These are phyloP conservation scores for Toxicodendron radicans DNA, from an alignment of 345 rosid species.

Conservation along the genomic window DNA sequence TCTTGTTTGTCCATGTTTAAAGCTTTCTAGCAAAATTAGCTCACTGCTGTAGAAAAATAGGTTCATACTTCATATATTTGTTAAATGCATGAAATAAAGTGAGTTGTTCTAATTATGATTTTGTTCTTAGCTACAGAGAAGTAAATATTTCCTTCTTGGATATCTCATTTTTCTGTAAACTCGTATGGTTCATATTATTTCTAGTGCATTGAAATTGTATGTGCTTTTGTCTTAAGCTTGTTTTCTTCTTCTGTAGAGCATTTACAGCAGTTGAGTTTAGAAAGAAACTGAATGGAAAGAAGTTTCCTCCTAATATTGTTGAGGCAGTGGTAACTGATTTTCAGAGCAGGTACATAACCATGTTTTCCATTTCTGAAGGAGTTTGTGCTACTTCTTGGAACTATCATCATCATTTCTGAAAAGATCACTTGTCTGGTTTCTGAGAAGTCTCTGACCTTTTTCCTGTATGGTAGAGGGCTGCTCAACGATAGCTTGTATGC, in stretches of 20 bases:
- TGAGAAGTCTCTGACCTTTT: conserved; percentile 13
- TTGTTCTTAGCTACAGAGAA: not conserved
- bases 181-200: not conserved
- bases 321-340: conserved; percentile 55
- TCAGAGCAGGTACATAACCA: conserved; percentile 48
- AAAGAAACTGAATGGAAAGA: conserved; percentile 73
- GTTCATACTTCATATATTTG: not conserved
- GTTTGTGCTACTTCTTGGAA: conserved; percentile 17
- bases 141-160: not conserved
- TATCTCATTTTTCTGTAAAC: not conserved
- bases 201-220: not conserved
- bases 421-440: not conserved
- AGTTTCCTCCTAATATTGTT: conserved; percentile 43
- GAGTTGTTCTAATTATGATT: not conserved
- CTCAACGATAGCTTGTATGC: conserved; percentile 80
- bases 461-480: conserved; percentile 52
- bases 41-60: not conserved
- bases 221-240: not conserved
- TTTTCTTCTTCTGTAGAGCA: conserved; percentile 45
- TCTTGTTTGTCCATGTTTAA: not conserved
- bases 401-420: not conserved
- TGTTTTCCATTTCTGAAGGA: not conserved
- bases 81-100: not conserved
- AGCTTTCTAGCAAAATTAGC: not conserved
- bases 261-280: conserved; percentile 64